Evolutionary conservation across 495 filamentous ascomycete genomes (phyloP).

Genomic region (Wilcoxina mikolae): DNA sequence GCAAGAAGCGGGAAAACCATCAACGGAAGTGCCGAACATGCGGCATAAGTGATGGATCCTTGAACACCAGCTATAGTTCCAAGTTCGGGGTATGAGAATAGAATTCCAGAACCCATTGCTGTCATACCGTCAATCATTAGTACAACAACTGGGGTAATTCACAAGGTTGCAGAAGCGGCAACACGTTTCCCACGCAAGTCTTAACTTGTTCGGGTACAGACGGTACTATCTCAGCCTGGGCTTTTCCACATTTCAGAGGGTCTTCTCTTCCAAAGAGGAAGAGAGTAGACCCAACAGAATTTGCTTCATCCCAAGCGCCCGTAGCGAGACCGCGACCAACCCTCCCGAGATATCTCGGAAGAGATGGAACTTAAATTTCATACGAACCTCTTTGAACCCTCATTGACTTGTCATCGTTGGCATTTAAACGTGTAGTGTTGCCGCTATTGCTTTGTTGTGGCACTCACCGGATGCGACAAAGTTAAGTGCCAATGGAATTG

Average conservation of each 20-base stretch:
- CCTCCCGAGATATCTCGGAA: constrained; percentile 10
- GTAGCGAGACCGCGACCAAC: constrained; percentile 62
- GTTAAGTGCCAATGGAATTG: constrained; percentile 58
- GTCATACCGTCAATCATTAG: not conserved
- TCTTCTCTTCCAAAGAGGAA: constrained; percentile 5
- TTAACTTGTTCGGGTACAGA: constrained; percentile 90
- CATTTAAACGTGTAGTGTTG: constrained; percentile 34
- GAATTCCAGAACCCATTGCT: constrained; percentile 65
- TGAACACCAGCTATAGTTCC: constrained; percentile 64
- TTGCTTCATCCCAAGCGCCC: constrained; percentile 52
- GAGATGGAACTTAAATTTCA: constrained; percentile 20
- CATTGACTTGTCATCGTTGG: constrained; percentile 16
- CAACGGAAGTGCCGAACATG: constrained; percentile 51
- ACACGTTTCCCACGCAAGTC: constrained; percentile 87
- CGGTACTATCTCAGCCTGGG: constrained; percentile 72
- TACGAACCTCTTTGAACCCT: constrained; percentile 39
- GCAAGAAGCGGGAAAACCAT: constrained; percentile 53
- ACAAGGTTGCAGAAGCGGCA: constrained; percentile 52
- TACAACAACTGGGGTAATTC: not conserved
- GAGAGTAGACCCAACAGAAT: constrained; percentile 36
- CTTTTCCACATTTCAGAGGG: constrained; percentile 17
- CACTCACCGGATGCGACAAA: constrained; percentile 78
- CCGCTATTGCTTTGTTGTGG: constrained; percentile 29
- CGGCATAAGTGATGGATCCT: constrained; percentile 54
- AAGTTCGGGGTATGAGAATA: constrained; percentile 66